Evolutionary conservation across 371 early-diverging fungal species (phyloP).

Genomic region (Rhizopus stolonifer): DNA sequence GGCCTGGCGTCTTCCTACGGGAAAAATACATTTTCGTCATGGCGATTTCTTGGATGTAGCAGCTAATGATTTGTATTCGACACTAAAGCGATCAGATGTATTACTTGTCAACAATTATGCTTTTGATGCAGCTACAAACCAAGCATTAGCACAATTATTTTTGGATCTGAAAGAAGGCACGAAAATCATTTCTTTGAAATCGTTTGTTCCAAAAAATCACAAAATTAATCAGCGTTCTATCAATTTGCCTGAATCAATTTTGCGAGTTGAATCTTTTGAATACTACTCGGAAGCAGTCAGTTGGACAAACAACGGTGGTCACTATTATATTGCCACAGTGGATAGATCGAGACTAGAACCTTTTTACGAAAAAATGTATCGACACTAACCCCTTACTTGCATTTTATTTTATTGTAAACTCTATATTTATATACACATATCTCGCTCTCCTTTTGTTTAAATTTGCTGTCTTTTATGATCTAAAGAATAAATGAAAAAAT

Average conservation of each 20-base stretch:
- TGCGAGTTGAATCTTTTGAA: constrained; percentile 70
- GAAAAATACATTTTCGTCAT: constrained; percentile 65
- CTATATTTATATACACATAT: too few relatives aligned
- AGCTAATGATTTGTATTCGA: constrained; percentile 58
- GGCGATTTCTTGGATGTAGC: constrained; percentile 72
- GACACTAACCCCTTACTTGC: neutral
- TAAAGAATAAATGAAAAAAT: too few relatives aligned
- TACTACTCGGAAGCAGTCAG: constrained; percentile 86
- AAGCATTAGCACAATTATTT: constrained; percentile 78
- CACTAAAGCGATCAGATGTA: constrained; percentile 83
- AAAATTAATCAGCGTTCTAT: constrained; percentile 76
- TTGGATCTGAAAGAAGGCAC: constrained; percentile 90
- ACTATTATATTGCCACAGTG: constrained; percentile 84
- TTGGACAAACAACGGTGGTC: constrained; percentile 90
- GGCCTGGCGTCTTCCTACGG: constrained; percentile 66
- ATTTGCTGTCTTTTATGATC: too few relatives aligned
- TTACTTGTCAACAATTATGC: constrained; percentile 94
- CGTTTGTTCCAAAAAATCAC: constrained; percentile 80
- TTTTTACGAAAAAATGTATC: constrained; percentile 45
- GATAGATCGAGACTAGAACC: constrained; percentile 67
- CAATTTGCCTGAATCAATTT: constrained; percentile 82
- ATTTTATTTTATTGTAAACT: neutral
- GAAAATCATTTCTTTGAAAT: constrained; percentile 78
- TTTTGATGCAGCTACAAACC: constrained; percentile 84
- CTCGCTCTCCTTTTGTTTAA: too few relatives aligned